These are phyloP conservation scores for Helicostylum pulchrum DNA, from an alignment of 192 early-diverging fungal species.

Conservation along the genomic window DNA sequence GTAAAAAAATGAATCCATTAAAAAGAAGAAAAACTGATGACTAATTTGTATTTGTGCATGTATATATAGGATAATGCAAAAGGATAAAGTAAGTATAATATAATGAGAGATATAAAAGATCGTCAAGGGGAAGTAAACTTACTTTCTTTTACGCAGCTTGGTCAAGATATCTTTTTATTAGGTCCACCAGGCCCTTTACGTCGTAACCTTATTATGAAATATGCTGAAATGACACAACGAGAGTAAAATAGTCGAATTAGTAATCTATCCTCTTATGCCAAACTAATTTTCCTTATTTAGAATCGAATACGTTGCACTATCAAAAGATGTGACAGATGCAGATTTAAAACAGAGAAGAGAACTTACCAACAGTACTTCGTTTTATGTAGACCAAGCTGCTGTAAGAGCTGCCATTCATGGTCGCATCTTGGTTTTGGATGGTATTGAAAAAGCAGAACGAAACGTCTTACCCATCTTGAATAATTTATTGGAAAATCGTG, in stretches of 20 bases:
- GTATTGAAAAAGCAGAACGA: constrained; percentile 78
- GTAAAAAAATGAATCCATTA: constrained; percentile 2
- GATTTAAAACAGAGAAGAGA: constrained; percentile 84
- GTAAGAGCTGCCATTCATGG: constrained; percentile 62
- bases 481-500: constrained; percentile 82
- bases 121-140: background rate
- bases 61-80: constrained; percentile 74
- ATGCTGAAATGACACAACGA: constrained; percentile 62
- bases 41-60: background rate
- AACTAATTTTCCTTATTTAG: constrained; percentile 13
- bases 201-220: constrained; percentile 64
- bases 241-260: constrained; percentile 26
- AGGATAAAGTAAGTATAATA: constrained; percentile 48
- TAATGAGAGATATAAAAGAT: background rate
- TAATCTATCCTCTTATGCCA: background rate
- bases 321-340: constrained; percentile 71
- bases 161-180: constrained; percentile 82
- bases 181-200: constrained; percentile 71
- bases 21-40: background rate
- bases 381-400: constrained; percentile 60
- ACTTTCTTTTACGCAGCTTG: constrained; percentile 31
- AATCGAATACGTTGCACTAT: constrained; percentile 72
- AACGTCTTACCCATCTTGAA: constrained; percentile 84
- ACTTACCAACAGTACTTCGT: constrained; percentile 57
- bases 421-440: constrained; percentile 58